These are phyloP conservation scores for Oxyria digyna DNA, from an alignment of 148 eudicot species.

Conservation along the genomic window DNA sequence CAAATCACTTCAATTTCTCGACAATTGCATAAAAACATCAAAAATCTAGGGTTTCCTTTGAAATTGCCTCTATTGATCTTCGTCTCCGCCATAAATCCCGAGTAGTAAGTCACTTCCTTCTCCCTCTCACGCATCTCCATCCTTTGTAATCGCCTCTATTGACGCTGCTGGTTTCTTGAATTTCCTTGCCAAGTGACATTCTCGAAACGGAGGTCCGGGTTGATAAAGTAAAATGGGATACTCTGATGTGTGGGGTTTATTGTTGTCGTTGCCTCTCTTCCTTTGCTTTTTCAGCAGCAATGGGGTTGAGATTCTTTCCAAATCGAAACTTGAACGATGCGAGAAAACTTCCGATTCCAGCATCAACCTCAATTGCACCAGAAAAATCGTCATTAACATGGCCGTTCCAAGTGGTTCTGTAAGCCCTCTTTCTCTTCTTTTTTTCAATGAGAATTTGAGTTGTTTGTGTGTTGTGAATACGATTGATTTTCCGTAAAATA, in stretches of 20 bases:
- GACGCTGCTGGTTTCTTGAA: too few relatives aligned
- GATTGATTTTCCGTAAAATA: slow-evolving; percentile 11
- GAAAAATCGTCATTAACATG: slow-evolving; percentile 60
- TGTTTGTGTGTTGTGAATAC: not conserved
- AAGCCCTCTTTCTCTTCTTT: slow-evolving; percentile 3
- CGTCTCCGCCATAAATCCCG: too few relatives aligned
- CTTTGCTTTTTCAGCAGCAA: not conserved
- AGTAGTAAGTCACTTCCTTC: too few relatives aligned
- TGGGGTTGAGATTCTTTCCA: slow-evolving; percentile 56
- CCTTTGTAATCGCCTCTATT: too few relatives aligned
- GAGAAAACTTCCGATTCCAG: slow-evolving; percentile 37
- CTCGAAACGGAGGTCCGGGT: too few relatives aligned
- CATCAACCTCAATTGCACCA: slow-evolving; percentile 52
- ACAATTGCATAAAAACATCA: too few relatives aligned
- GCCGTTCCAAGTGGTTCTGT: slow-evolving; percentile 83
- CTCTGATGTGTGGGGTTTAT: not conserved
- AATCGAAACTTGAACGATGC: slow-evolving; percentile 82
- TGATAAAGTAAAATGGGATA: slow-evolving; percentile 14
- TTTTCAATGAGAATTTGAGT: not conserved
- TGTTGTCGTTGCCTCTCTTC: slow-evolving; percentile 8
- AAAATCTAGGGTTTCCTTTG: too few relatives aligned
- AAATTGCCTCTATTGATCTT: too few relatives aligned
- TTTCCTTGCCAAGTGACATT: too few relatives aligned
- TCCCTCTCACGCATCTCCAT: too few relatives aligned
- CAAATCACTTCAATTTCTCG: too few relatives aligned